Evolutionary conservation across 768 basidiomycete species (phyloP), one percentile per base, ranked within the genome.

Genomic region (Trametes meyenii): DNA sequence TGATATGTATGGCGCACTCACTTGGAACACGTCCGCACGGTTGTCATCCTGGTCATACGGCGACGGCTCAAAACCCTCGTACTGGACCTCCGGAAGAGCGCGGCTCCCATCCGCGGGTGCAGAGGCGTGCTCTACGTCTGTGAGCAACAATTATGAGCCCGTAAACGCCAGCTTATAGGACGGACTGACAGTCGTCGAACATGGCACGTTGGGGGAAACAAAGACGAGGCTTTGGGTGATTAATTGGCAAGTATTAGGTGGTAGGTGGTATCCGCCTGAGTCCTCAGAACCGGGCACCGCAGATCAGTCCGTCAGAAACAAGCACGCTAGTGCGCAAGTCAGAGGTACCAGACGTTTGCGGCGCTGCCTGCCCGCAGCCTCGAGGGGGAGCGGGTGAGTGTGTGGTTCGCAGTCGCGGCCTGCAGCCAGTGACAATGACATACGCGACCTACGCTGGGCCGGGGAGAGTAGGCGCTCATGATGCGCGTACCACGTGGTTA

Each of bases 61-160:
- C 19, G 86, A 86, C 21, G 84, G 85, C 73, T 98, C 95, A 69
- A 94, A 98, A 11, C 94, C 95, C 70, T 96, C 90, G 68, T 90
- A 95, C 56, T 89, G 85, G 23, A 95, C 75, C 29, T 83, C 79
- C 3, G 87, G 86, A 23, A 85, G 70, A 1, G 81, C 67, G 50
- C 75, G 72, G 53, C 40, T 71, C 39, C 72, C 70, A 29, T 75
- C 74, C 16, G 75, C 73, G 19, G 87, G 82, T 4, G 81, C 79
- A 36, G 83, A 78, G 19, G 92, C 79, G 72, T 96, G 95, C 72
- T 97, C 92, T 67, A 97, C 93, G 73, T 92, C 95, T 97, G 65
- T 10, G 29, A 58, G 12, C n/a, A 49, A 67, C 26, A 52, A 58
- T 33, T 17, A 39, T 65, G 21, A 60, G 52, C 50, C 11, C 39